These are phyloP conservation scores for Apiotrichum akiyoshidainum DNA, from an alignment of 1,284 basidiomycete species.

Conservation along the genomic window DNA sequence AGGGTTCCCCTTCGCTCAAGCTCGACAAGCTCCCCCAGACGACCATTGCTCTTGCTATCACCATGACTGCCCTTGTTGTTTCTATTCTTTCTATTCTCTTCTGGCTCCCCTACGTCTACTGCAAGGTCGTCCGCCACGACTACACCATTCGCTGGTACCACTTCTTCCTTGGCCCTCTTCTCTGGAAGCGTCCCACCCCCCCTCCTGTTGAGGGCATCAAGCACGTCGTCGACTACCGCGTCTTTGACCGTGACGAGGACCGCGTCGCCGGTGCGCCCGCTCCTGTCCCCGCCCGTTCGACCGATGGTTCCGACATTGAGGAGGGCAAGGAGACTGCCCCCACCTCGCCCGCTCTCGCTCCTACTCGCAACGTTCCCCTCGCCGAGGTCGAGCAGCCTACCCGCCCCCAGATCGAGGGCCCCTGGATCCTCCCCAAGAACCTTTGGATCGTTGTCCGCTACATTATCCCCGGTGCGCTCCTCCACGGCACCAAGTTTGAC, in stretches of 20 bases:
- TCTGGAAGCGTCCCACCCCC: slow-evolving; percentile 48
- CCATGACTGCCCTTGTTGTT: slow-evolving; percentile 51
- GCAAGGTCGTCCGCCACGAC: slow-evolving; percentile 54
- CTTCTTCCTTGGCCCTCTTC: slow-evolving; percentile 54
- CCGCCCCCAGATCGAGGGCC: slow-evolving; percentile 31
- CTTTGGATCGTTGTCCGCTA: slow-evolving; percentile 50
- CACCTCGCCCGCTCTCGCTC: neutral
- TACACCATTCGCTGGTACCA: slow-evolving; percentile 53
- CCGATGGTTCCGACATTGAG: slow-evolving; percentile 11
- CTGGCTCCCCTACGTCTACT: slow-evolving; percentile 55
- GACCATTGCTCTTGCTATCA: slow-evolving; percentile 51
- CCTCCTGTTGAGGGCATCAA: slow-evolving; percentile 1
- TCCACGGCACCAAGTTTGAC: slow-evolving; percentile 45
- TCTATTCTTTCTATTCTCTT: slow-evolving; percentile 51
- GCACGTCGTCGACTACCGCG: slow-evolving; percentile 52
- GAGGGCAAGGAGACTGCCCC: slow-evolving; percentile 6
- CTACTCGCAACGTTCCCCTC: slow-evolving; percentile 21
- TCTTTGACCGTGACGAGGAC: slow-evolving; percentile 28
- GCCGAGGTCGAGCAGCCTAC: slow-evolving; percentile 30
- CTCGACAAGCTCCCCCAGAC: slow-evolving; percentile 45
- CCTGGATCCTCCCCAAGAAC: slow-evolving; percentile 49
- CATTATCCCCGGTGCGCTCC: slow-evolving; percentile 35
- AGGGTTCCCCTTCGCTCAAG: slow-evolving; percentile 49
- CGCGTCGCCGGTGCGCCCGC: neutral
- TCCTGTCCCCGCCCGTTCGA: neutral